Evolutionary conservation across 2,329 filamentous ascomycete species (phyloP).

Genomic region (Xylaria sp.): DNA sequence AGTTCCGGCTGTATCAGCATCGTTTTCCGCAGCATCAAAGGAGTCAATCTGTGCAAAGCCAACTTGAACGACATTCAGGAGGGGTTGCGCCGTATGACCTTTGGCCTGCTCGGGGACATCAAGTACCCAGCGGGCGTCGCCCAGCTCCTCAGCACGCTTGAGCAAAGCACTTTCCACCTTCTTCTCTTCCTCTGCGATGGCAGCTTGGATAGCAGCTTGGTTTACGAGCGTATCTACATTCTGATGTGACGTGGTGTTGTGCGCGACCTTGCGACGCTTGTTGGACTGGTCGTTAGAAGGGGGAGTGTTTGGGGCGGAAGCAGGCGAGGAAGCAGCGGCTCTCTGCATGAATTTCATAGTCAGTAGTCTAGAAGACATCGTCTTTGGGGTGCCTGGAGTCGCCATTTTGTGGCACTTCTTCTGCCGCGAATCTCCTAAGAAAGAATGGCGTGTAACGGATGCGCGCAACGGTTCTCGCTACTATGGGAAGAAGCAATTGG

Average conservation of each 20-base stretch:
- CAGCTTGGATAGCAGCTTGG: conserved; percentile 69
- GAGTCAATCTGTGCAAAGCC: conserved; percentile 60
- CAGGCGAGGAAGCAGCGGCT: conserved; percentile 72
- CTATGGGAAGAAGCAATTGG: neutral
- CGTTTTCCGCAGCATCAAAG: conserved; percentile 40
- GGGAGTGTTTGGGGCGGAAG: conserved; percentile 56
- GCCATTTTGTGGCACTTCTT: conserved; percentile 51
- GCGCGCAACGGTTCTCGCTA: neutral
- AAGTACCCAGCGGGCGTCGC: conserved; percentile 81
- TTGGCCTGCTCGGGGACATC: conserved; percentile 59
- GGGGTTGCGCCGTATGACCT: conserved; percentile 50
- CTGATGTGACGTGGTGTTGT: conserved; percentile 48
- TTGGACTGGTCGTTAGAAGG: conserved; percentile 61
- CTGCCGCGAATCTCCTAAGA: conserved; percentile 5
- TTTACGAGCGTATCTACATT: conserved; percentile 61
- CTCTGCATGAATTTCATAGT: conserved; percentile 99
- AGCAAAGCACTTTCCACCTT: conserved; percentile 71
- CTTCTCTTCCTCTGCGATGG: conserved; percentile 73
- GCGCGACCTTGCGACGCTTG: conserved; percentile 70
- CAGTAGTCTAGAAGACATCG: conserved; percentile 86
- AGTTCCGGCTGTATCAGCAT: conserved; percentile 37
- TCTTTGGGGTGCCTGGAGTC: conserved; percentile 68
- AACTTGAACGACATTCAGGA: conserved; percentile 69
- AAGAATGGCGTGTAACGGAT: neutral
- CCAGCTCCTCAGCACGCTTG: conserved; percentile 68